These are phyloP conservation scores for Camelina hispida DNA, from an alignment of 345 rosid species.

Conservation along the genomic window DNA sequence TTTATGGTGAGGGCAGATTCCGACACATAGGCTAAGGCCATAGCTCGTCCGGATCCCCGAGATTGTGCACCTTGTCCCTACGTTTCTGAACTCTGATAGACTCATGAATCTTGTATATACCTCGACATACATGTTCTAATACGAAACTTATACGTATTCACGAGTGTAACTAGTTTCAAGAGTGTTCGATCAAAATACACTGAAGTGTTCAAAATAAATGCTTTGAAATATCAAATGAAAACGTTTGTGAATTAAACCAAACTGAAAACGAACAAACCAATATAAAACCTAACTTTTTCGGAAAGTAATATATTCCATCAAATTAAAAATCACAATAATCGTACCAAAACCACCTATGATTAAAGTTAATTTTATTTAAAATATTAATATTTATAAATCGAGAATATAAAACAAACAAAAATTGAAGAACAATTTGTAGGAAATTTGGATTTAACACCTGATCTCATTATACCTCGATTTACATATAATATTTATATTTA, in stretches of 20 bases:
- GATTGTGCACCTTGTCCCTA: constrained; percentile 38
- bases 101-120: neutral
- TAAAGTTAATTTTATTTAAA: no score
- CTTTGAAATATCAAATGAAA: no score
- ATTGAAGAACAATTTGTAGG: neutral
- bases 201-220: no score
- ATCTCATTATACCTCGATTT: neutral
- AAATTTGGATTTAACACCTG: neutral
- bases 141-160: neutral
- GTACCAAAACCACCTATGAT: neutral
- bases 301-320: neutral
- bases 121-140: neutral
- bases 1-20: neutral
- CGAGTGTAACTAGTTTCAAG: neutral
- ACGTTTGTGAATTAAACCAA: no score
- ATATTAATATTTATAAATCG: neutral
- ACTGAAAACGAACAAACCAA: neutral
- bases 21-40: constrained; percentile 18
- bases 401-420: neutral
- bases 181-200: neutral
- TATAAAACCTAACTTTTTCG: neutral
- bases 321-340: neutral
- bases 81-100: neutral
- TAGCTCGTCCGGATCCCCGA: constrained; percentile 34
- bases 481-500: neutral